Conservation (phyloP, 306 rosid genomes). For the Fragaria iinumae region DNA sequence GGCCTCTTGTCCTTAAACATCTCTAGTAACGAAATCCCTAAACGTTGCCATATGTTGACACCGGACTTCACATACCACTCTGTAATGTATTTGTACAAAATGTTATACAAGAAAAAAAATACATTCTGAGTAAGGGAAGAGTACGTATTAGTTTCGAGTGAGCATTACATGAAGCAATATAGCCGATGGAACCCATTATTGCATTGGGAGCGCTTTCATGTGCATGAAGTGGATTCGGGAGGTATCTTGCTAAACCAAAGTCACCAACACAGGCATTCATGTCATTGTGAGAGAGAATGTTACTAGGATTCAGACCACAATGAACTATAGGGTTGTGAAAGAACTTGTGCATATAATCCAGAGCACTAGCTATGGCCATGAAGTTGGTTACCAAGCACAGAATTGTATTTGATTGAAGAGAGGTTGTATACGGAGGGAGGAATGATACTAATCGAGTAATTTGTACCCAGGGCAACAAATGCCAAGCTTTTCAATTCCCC, state of each 20-base stretch:
- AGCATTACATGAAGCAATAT: too few relatives aligned
- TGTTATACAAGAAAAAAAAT: too few relatives aligned
- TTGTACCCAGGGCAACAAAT: background rate
- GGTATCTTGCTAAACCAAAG: slow-evolving; percentile 2
- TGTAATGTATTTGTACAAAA: too few relatives aligned
- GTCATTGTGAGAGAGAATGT: background rate
- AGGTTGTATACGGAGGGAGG: slow-evolving; percentile 12
- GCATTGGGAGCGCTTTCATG: too few relatives aligned
- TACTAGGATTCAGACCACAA: slow-evolving; percentile 9
- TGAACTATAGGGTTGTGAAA: slow-evolving; percentile 1
- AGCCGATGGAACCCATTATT: too few relatives aligned
- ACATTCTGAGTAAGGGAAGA: too few relatives aligned
- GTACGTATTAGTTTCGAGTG: too few relatives aligned
- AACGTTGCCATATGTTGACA: too few relatives aligned
- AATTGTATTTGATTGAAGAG: background rate
- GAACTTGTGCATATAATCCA: slow-evolving; percentile 12
- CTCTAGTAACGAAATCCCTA: too few relatives aligned
- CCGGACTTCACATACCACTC: too few relatives aligned
- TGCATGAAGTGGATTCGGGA: too few relatives aligned
- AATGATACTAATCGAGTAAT: background rate
- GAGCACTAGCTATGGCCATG: slow-evolving; percentile 17
- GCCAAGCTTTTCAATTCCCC: background rate
- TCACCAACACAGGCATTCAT: slow-evolving; percentile 12
- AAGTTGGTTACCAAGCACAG: slow-evolving; percentile 11
- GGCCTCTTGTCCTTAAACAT: too few relatives aligned